Evolutionary conservation across 2,329 filamentous ascomycete genomes (phyloP).

Genomic region (Aspergillus chevalieri): DNA sequence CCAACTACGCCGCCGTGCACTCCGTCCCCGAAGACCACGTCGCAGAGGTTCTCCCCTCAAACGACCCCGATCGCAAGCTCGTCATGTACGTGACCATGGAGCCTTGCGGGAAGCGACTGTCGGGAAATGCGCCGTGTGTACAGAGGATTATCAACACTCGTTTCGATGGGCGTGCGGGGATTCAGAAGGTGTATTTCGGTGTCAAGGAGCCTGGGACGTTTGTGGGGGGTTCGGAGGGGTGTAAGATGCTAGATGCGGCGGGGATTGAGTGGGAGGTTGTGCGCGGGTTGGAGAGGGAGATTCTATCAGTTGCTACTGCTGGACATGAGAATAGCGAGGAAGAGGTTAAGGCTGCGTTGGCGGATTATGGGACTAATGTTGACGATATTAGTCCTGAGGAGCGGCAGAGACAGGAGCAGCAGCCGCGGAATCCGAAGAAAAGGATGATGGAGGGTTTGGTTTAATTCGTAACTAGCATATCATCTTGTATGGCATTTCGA

Average conservation of each 20-base stretch:
- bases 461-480: background rate
- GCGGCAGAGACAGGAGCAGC: conserved; percentile 29
- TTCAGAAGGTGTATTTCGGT: conserved; percentile 77
- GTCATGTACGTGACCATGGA: conserved; percentile 88
- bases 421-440: conserved; percentile 41
- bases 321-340: conserved; percentile 56
- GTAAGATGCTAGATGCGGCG: conserved; percentile 60
- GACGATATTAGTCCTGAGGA: conserved; percentile 36
- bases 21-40: conserved; percentile 30
- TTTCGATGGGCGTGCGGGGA: conserved; percentile 48
- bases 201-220: conserved; percentile 87
- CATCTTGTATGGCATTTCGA: background rate
- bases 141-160: conserved; percentile 63
- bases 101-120: conserved; percentile 42
- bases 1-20: conserved; percentile 52
- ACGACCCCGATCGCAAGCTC: conserved; percentile 39
- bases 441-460: conserved; percentile 38
- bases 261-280: conserved; percentile 71
- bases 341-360: conserved; percentile 22
- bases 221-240: conserved; percentile 73
- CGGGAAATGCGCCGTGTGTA: conserved; percentile 53
- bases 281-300: conserved; percentile 69
- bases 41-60: conserved; percentile 35
- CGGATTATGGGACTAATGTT: conserved; percentile 27
- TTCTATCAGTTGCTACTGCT: conserved; percentile 72